Evolutionary conservation across 768 basidiomycete genomes (phyloP).

Genomic region (Pleurotus citrinopileatus): DNA sequence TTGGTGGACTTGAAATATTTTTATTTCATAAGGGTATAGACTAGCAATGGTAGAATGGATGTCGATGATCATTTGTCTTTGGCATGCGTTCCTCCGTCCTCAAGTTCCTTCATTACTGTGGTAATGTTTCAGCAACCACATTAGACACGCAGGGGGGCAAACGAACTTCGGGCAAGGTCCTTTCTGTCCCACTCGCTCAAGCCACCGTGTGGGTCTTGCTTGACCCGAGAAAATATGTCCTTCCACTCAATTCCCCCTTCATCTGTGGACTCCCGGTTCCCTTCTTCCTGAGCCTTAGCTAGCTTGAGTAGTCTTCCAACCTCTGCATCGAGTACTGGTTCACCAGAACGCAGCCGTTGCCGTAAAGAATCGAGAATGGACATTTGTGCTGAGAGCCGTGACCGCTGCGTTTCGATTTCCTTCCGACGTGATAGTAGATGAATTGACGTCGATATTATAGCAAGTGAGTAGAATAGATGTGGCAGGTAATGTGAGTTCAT

Average conservation of each 20-base stretch:
- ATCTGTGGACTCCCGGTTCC: neutral
- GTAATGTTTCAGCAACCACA: too few relatives aligned
- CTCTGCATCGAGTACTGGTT: constrained; percentile 45
- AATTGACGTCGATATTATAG: constrained; percentile 64
- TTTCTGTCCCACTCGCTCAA: constrained; percentile 4
- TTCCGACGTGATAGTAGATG: constrained; percentile 59
- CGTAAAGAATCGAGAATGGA: constrained; percentile 62
- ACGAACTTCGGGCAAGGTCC: constrained; percentile 8
- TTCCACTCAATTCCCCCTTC: constrained; percentile 5
- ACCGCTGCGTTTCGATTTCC: constrained; percentile 47
- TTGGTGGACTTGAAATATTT: neutral
- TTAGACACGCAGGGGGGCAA: too few relatives aligned
- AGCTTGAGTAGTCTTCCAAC: constrained; percentile 53
- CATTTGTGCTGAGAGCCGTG: constrained; percentile 52
- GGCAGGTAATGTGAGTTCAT: constrained; percentile 45
- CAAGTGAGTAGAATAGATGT: constrained; percentile 63
- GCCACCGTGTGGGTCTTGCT: neutral
- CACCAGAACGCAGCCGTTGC: constrained; percentile 46
- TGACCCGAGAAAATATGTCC: constrained; percentile 1
- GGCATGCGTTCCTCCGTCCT: neutral
- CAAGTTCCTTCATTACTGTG: constrained; percentile 7
- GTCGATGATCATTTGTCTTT: neutral
- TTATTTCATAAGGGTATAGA: neutral
- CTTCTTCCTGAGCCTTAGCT: constrained; percentile 33
- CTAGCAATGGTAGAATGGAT: neutral